Conservation (phyloP, 371 early-diverging fungal species). For the Capniomyces stellatus region DNA sequence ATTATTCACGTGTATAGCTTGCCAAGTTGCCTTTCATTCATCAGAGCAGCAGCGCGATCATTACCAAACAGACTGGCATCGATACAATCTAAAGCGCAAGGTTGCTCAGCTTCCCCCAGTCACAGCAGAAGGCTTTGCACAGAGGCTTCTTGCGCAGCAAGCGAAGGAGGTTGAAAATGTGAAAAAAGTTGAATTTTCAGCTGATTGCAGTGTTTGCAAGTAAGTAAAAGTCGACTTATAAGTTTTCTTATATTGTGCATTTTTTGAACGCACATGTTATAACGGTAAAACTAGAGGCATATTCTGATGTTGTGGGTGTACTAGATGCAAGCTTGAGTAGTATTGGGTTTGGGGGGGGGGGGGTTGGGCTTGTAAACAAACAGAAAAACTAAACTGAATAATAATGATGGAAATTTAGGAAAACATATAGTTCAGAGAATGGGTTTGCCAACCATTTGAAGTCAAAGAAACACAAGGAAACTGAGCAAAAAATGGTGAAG, state of each 20-base stretch:
- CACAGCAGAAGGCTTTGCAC: conserved; percentile 53
- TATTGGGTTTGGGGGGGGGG: too few species aligned
- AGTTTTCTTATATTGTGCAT: too few species aligned
- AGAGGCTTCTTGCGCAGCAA: conserved; percentile 39
- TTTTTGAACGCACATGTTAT: too few species aligned
- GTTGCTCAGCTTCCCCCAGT: conserved; percentile 74
- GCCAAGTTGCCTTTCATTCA: conserved; percentile 66
- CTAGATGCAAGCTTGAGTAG: too few species aligned
- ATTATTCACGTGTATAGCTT: conserved; percentile 58
- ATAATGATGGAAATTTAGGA: conserved; percentile 9
- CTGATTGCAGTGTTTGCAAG: conserved; percentile 26
- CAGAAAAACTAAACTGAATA: background rate
- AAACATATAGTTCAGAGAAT: conserved; percentile 56
- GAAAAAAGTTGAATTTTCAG: conserved; percentile 15
- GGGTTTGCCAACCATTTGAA: conserved; percentile 69
- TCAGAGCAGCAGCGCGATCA: conserved; percentile 77
- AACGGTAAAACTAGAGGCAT: too few species aligned
- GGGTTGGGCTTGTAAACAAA: too few species aligned
- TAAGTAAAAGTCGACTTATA: too few species aligned
- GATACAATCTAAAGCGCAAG: conserved; percentile 92
- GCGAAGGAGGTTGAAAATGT: conserved; percentile 18
- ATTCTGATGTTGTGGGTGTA: too few species aligned
- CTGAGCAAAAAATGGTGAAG: conserved; percentile 21
- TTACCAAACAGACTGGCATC: conserved; percentile 90
- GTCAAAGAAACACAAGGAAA: conserved; percentile 85